Conservation (phyloP, 371 early-diverging fungal species). For the Gilbertella persicaria region DNA sequence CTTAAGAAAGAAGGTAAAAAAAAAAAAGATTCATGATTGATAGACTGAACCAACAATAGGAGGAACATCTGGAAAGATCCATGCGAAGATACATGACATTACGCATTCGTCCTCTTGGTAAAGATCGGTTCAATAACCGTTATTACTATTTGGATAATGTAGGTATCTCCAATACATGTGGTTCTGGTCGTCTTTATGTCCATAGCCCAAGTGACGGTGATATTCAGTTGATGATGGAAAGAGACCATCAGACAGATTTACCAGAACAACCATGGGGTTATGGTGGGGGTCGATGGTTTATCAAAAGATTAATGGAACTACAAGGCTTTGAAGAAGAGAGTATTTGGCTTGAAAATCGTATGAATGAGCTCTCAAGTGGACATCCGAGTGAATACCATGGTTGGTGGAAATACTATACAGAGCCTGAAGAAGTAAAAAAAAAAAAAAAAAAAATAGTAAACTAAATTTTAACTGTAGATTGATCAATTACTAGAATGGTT, state of each 20-base stretch:
- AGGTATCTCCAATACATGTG: conserved; percentile 59
- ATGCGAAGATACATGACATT: conserved; percentile 62
- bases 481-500: conserved; percentile 47
- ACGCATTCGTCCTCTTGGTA: conserved; percentile 74
- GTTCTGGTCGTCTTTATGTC: conserved; percentile 67
- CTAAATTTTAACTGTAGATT: conserved; percentile 25
- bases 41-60: conserved; percentile 18
- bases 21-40: background rate
- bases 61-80: conserved; percentile 67
- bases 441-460: background rate
- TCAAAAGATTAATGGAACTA: conserved; percentile 41
- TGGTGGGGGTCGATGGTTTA: conserved; percentile 44
- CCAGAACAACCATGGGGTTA: conserved; percentile 43
- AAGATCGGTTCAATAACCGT: conserved; percentile 81
- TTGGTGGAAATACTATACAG: conserved; percentile 55
- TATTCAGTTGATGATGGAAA: conserved; percentile 47
- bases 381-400: conserved; percentile 16
- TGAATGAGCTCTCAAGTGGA: conserved; percentile 17
- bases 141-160: conserved; percentile 86
- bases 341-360: conserved; percentile 39
- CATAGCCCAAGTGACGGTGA: conserved; percentile 60
- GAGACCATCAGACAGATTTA: conserved; percentile 27
- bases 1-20: conserved; percentile 39
- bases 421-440: conserved; percentile 45
- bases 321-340: conserved; percentile 46